Evolutionary conservation across 495 filamentous ascomycete genomes (phyloP).

Genomic region (Tuber indicum): DNA sequence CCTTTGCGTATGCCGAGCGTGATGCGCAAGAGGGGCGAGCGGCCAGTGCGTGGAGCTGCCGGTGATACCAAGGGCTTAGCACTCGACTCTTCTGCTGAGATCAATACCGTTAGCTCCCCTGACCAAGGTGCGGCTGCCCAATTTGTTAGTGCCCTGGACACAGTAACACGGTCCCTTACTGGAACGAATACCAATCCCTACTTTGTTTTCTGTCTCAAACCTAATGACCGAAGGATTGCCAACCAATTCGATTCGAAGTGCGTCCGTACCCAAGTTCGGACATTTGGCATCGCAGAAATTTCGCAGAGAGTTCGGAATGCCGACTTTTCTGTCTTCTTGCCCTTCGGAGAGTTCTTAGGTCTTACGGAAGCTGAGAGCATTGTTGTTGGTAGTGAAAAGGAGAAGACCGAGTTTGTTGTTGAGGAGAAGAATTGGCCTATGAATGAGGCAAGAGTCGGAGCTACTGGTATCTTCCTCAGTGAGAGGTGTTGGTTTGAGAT

Average conservation of each 20-base stretch:
- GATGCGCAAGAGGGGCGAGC: slow-evolving; percentile 63
- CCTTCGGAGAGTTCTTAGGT: slow-evolving; percentile 91
- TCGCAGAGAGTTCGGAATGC: slow-evolving; percentile 85
- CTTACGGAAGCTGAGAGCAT: slow-evolving; percentile 73
- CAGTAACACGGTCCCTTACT: slow-evolving; percentile 75
- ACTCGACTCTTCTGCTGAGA: slow-evolving; percentile 39
- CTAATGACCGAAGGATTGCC: slow-evolving; percentile 92
- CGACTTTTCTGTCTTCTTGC: slow-evolving; percentile 91
- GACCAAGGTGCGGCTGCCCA: slow-evolving; percentile 87
- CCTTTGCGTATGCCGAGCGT: slow-evolving; percentile 88
- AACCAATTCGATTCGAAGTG: slow-evolving; percentile 99
- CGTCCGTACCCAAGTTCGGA: slow-evolving; percentile 87
- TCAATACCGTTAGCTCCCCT: slow-evolving; percentile 38
- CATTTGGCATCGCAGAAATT: slow-evolving; percentile 93
- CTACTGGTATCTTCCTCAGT: slow-evolving; percentile 90
- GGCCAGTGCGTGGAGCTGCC: slow-evolving; percentile 46
- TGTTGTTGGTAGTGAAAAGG: slow-evolving; percentile 83
- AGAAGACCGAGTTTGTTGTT: slow-evolving; percentile 83
- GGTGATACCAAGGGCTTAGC: slow-evolving; percentile 27
- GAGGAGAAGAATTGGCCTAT: slow-evolving; percentile 84
- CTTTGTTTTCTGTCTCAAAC: slow-evolving; percentile 95
- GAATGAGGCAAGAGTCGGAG: slow-evolving; percentile 84
- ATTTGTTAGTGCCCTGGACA: slow-evolving; percentile 82
- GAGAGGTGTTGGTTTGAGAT: slow-evolving; percentile 92
- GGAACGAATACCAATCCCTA: slow-evolving; percentile 81